Conservation (phyloP, 176 grass and related monocot species). For the Olyra latifolia region DNA sequence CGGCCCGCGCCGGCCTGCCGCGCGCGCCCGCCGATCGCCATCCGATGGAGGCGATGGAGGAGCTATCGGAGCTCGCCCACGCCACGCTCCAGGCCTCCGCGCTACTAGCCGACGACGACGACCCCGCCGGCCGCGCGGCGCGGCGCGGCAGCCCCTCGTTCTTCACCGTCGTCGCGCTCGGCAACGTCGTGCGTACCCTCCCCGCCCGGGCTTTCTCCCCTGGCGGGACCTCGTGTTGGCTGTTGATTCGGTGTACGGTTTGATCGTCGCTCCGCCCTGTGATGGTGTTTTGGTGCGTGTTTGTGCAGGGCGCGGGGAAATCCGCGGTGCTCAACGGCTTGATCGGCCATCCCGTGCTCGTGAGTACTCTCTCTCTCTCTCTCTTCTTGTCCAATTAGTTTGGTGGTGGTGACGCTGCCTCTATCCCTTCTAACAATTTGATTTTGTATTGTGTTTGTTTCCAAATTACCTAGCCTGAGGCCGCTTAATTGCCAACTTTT, state of each 20-base stretch:
- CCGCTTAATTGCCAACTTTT: too few species aligned
- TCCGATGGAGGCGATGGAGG: constrained; percentile 74
- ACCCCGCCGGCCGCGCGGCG: constrained; percentile 28
- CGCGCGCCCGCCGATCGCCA: too few species aligned
- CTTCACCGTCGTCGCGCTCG: constrained; percentile 76
- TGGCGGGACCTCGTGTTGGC: not conserved
- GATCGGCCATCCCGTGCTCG: constrained; percentile 85
- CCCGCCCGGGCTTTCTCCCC: not conserved
- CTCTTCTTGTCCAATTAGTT: not conserved
- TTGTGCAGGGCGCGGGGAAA: constrained; percentile 78
- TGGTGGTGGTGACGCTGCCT: not conserved
- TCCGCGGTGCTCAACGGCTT: constrained; percentile 83
- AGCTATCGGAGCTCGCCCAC: constrained; percentile 68
- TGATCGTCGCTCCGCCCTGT: not conserved
- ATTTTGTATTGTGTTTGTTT: not conserved
- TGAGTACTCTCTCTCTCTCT: constrained; percentile 13
- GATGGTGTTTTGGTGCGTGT: not conserved
- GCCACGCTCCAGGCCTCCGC: constrained; percentile 57
- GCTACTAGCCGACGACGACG: constrained; percentile 77
- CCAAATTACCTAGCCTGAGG: too few species aligned
- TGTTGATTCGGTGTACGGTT: not conserved
- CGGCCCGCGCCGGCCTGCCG: not conserved
- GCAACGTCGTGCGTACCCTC: constrained; percentile 67
- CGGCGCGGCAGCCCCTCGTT: constrained; percentile 54
- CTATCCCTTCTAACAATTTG: not conserved